Evolutionary conservation across 2,329 filamentous ascomycete genomes (phyloP).

Genomic region (Ambrosiella beaveri): DNA sequence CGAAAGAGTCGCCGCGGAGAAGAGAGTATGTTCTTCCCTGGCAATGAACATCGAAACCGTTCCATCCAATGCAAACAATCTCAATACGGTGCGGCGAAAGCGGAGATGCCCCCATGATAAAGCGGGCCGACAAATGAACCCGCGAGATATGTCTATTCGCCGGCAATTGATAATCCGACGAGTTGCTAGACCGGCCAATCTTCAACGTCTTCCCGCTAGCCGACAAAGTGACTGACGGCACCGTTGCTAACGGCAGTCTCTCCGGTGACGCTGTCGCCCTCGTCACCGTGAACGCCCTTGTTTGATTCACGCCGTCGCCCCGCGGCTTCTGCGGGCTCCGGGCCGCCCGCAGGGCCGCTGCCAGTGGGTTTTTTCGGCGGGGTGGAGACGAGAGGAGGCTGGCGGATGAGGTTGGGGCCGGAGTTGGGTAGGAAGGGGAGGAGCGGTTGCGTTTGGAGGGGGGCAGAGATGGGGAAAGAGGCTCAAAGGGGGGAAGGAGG

Average conservation of each 20-base stretch:
- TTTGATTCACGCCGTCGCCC: neutral
- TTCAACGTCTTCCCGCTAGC: slow-evolving; percentile 68
- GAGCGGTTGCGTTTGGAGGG: slow-evolving; percentile 42
- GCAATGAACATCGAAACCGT: slow-evolving; percentile 83
- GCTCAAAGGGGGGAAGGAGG: slow-evolving; percentile 64
- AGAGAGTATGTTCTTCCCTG: slow-evolving; percentile 75
- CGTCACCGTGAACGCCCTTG: slow-evolving; percentile 28
- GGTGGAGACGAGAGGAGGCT: slow-evolving; percentile 81
- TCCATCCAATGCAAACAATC: slow-evolving; percentile 88
- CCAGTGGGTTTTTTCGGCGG: slow-evolving; percentile 30
- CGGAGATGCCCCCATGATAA: slow-evolving; percentile 47
- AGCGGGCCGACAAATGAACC: slow-evolving; percentile 78
- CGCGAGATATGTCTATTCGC: slow-evolving; percentile 84
- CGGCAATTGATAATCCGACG: slow-evolving; percentile 87
- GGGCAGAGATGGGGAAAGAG: slow-evolving; percentile 55
- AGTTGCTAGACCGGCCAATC: slow-evolving; percentile 89
- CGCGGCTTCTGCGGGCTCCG: slow-evolving; percentile 18
- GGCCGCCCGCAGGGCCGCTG: slow-evolving; percentile 20
- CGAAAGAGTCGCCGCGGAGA: slow-evolving; percentile 74
- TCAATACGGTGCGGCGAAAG: slow-evolving; percentile 65
- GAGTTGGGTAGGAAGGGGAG: slow-evolving; percentile 61
- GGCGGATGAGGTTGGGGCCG: slow-evolving; percentile 83
- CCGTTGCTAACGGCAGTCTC: slow-evolving; percentile 62
- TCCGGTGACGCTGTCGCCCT: slow-evolving; percentile 26
- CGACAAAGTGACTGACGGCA: slow-evolving; percentile 67